Conservation (phyloP, 1,139 yeast species). For the Petasospora rhodanensis region DNA sequence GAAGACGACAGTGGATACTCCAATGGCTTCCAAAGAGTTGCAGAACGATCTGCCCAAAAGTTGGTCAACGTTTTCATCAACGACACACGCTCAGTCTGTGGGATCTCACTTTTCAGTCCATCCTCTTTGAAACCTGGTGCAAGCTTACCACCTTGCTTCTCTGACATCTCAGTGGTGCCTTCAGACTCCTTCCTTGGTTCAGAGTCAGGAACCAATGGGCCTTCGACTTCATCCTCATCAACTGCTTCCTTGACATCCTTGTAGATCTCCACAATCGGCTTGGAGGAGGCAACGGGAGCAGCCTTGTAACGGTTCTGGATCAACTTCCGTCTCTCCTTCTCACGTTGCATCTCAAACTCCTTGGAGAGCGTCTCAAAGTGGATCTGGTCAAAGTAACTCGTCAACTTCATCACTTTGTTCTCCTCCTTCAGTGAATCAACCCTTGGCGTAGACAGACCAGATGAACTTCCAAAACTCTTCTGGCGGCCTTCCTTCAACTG, state of each 20-base stretch:
- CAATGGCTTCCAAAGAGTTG: conserved; percentile 92
- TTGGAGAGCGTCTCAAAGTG: conserved; percentile 77
- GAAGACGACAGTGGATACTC: conserved; percentile 74
- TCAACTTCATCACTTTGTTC: conserved; percentile 56
- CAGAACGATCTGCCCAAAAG: conserved; percentile 97
- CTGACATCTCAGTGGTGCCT: background rate
- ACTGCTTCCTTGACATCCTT: conserved; percentile 90
- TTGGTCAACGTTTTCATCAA: conserved; percentile 79
- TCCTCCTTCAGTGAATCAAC: conserved; percentile 24
- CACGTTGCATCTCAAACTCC: conserved; percentile 87
- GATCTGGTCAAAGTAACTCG: conserved; percentile 66
- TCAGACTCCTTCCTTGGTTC: no score
- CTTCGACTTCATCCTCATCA: conserved; percentile 31
- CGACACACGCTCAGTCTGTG: conserved; percentile 63
- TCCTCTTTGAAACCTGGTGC: conserved; percentile 21
- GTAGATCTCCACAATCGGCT: conserved; percentile 89
- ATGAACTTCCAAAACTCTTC: conserved; percentile 18
- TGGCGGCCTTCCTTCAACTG: conserved; percentile 28
- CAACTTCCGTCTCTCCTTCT: conserved; percentile 64
- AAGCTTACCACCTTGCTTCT: no score
- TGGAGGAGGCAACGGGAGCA: conserved; percentile 67
- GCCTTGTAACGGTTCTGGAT: conserved; percentile 66
- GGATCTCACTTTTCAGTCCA: conserved; percentile 22
- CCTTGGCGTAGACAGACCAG: conserved; percentile 10
- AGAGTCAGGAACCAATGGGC: no score